Evolutionary conservation across 164 flowering plant species (phyloP).

Genomic region (grape (Vitis vinifera)): DNA sequence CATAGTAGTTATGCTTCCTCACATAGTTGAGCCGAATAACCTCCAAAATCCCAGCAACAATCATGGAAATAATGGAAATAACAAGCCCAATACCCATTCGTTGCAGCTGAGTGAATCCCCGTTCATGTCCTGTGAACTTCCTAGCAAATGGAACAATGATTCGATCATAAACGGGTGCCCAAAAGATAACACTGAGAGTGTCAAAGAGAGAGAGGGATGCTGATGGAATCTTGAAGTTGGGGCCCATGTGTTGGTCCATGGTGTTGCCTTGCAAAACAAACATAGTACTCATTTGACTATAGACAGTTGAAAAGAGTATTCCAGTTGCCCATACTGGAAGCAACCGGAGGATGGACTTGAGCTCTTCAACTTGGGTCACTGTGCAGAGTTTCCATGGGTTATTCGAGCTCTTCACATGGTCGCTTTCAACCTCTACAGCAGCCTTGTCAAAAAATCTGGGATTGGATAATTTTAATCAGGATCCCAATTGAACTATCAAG

Average conservation of each 20-base stretch:
- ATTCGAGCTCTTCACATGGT: conserved; percentile 3
- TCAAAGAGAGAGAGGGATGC: conserved; percentile 43
- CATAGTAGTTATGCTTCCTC: conserved; percentile 26
- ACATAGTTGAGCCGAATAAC: conserved; percentile 24
- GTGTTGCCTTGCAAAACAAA: conserved; percentile 43
- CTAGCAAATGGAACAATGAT: conserved; percentile 35
- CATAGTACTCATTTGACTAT: conserved; percentile 43
- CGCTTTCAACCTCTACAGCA: conserved; percentile 25
- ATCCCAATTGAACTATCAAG: background rate
- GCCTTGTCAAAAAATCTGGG: conserved; percentile 44
- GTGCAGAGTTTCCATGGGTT: conserved; percentile 38
- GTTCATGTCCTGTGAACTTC: conserved; percentile 30
- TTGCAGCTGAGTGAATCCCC: conserved; percentile 47
- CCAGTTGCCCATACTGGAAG: conserved; percentile 39
- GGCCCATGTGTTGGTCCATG: conserved; percentile 40
- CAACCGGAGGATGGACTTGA: conserved; percentile 29
- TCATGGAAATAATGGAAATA: conserved; percentile 33
- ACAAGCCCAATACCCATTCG: conserved; percentile 41
- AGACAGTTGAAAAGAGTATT: conserved; percentile 29
- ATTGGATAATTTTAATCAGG: background rate
- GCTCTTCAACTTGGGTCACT: conserved; percentile 40
- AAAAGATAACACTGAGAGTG: conserved; percentile 39
- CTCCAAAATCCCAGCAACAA: conserved; percentile 32
- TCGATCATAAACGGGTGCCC: conserved; percentile 37
- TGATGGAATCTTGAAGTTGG: conserved; percentile 33